A percentile compares a stretch with the other conserved stretches of the same genome.
Conservation (phyloP, 2,329 filamentous ascomycete species). For the Aphanocladium album region DNA sequence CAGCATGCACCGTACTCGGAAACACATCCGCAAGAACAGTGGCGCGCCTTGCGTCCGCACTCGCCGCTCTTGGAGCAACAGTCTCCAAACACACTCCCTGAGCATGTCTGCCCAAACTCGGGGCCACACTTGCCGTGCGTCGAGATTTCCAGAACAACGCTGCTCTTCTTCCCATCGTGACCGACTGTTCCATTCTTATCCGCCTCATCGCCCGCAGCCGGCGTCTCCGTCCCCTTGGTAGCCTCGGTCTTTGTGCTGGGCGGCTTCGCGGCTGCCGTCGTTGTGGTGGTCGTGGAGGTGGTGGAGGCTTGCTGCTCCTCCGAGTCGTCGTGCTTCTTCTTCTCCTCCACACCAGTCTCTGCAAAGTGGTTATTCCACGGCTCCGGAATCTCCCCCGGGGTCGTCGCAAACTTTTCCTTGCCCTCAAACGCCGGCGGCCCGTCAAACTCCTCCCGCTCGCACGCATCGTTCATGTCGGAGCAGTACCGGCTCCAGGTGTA, state of each 20-base stretch:
- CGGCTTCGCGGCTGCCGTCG: neutral
- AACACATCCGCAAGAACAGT: conserved; percentile 35
- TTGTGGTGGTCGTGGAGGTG: too few relatives aligned
- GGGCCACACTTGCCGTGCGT: conserved; percentile 37
- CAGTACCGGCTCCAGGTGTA: conserved; percentile 60
- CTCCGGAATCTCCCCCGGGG: conserved; percentile 30
- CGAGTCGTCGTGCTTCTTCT: neutral
- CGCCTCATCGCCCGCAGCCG: neutral
- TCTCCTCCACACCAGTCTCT: conserved; percentile 13
- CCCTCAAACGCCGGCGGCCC: conserved; percentile 44
- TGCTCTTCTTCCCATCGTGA: neutral
- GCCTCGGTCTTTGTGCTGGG: neutral
- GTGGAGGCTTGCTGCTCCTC: too few relatives aligned
- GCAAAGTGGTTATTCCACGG: conserved; percentile 24
- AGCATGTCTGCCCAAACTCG: conserved; percentile 34
- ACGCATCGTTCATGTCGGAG: conserved; percentile 38
- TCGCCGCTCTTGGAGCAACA: conserved; percentile 38
- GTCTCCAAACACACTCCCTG: conserved; percentile 35
- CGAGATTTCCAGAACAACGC: conserved; percentile 25
- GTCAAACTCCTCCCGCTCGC: conserved; percentile 35
- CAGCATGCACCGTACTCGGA: conserved; percentile 30
- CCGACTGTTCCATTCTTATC: neutral
- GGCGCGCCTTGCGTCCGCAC: conserved; percentile 32
- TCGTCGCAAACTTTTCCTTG: conserved; percentile 25
- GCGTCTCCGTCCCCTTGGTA: neutral